Evolutionary conservation across 2,329 filamentous ascomycete species (phyloP).

Genomic region (Fusarium sp.): DNA sequence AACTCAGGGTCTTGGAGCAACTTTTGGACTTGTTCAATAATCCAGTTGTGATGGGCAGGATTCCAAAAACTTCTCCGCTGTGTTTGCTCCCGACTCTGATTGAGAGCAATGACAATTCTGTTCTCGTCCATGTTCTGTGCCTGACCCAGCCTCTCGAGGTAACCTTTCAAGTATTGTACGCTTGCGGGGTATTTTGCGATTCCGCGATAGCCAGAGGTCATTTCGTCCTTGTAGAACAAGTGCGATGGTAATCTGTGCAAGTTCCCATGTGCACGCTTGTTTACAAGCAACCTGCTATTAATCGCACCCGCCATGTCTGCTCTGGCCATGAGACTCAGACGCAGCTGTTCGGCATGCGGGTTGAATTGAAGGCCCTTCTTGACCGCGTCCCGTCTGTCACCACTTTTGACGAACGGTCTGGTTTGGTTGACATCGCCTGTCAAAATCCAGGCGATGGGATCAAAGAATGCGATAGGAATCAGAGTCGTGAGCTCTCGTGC

Average conservation of each 20-base stretch:
- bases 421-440: conserved; percentile 64
- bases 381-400: conserved; percentile 27
- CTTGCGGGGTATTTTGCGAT: conserved; percentile 47
- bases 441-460: conserved; percentile 61
- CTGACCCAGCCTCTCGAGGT: conserved; percentile 49
- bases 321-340: conserved; percentile 58
- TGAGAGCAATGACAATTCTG: conserved; percentile 55
- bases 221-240: conserved; percentile 59
- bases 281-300: conserved; percentile 54
- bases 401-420: conserved; percentile 58
- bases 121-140: conserved; percentile 51
- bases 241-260: conserved; percentile 60
- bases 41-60: conserved; percentile 55
- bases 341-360: conserved; percentile 52
- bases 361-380: conserved; percentile 49
- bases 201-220: conserved; percentile 53
- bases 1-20: conserved; percentile 55
- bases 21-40: conserved; percentile 51
- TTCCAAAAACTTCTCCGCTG: conserved; percentile 60
- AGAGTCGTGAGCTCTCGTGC: conserved; percentile 63
- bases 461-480: conserved; percentile 61
- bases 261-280: conserved; percentile 57
- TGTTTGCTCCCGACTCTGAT: conserved; percentile 46
- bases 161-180: conserved; percentile 48
- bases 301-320: conserved; percentile 53